Evolutionary conservation across 2,329 filamentous ascomycete genomes (phyloP).

Genomic region (Akanthomyces uredinophilus): DNA sequence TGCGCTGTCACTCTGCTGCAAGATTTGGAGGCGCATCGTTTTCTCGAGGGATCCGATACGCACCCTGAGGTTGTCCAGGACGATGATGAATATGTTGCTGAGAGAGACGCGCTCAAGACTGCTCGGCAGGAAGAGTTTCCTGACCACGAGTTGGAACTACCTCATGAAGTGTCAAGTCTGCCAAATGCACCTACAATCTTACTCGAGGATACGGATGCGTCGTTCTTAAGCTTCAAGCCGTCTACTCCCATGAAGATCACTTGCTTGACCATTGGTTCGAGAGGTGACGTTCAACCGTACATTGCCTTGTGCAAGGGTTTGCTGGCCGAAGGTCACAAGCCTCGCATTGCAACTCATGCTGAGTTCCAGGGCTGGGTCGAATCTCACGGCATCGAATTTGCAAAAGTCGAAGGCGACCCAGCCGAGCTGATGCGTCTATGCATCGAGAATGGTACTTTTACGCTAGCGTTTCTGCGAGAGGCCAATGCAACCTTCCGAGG

Average conservation of each 20-base stretch:
- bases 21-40: slow-evolving; percentile 66
- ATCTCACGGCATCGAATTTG: slow-evolving; percentile 91
- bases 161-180: slow-evolving; percentile 39
- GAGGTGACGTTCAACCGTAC: slow-evolving; percentile 95
- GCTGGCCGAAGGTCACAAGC: slow-evolving; percentile 77
- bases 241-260: slow-evolving; percentile 74
- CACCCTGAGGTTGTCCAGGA: slow-evolving; percentile 64
- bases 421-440: slow-evolving; percentile 93
- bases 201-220: slow-evolving; percentile 85
- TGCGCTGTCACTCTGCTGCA: slow-evolving; percentile 78
- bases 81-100: slow-evolving; percentile 69
- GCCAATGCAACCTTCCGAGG: slow-evolving; percentile 82
- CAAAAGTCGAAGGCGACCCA: slow-evolving; percentile 82
- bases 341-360: slow-evolving; percentile 82
- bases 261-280: slow-evolving; percentile 90
- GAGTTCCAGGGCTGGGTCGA: slow-evolving; percentile 89
- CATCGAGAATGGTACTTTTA: slow-evolving; percentile 97
- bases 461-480: slow-evolving; percentile 81
- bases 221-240: slow-evolving; percentile 88
- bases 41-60: slow-evolving; percentile 63
- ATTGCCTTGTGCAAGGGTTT: slow-evolving; percentile 93
- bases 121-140: slow-evolving; percentile 55
- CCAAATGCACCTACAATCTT: slow-evolving; percentile 67
- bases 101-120: slow-evolving; percentile 74
- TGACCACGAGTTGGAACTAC: slow-evolving; percentile 46